These are phyloP conservation scores for Leptographium lundbergii DNA, from an alignment of 2,329 filamentous ascomycete species.

Conservation along the genomic window DNA sequence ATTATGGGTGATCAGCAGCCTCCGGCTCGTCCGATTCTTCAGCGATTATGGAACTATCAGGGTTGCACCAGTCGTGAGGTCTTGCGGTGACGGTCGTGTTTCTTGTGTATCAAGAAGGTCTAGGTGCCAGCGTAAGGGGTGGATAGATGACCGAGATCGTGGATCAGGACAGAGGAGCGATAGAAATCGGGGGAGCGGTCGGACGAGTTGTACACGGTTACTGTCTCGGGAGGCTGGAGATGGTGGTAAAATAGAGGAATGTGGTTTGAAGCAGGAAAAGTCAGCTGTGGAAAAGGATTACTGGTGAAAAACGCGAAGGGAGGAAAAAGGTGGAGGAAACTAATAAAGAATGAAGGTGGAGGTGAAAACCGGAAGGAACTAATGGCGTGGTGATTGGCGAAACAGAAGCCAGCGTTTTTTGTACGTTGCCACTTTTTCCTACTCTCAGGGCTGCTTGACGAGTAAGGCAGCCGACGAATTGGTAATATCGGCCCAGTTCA, in stretches of 20 bases:
- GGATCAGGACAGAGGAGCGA: neutral
- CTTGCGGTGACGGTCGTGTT: neutral
- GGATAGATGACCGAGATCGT: neutral
- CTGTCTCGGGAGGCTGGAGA: neutral
- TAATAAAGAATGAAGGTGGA: constrained; percentile 1
- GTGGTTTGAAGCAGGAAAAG: neutral
- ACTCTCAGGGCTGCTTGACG: neutral
- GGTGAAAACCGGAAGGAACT: constrained; percentile 1
- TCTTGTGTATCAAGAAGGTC: neutral
- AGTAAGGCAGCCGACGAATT: neutral
- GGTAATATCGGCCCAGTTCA: neutral
- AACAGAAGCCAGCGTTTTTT: neutral
- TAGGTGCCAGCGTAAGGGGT: neutral
- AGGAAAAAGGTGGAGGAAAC: neutral
- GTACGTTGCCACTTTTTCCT: neutral
- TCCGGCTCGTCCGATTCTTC: neutral
- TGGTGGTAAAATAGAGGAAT: neutral
- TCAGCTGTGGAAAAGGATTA: neutral
- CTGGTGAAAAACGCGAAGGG: neutral
- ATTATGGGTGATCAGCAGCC: neutral
- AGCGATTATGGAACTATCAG: neutral
- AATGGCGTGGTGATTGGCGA: constrained; percentile 3
- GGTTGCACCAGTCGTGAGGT: neutral
- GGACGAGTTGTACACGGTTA: neutral
- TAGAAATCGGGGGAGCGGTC: neutral